phyloP scores from a whole-genome alignment of 2,329 filamentous ascomycete genomes.

The Colletotrichum simmondsii region DNA sequence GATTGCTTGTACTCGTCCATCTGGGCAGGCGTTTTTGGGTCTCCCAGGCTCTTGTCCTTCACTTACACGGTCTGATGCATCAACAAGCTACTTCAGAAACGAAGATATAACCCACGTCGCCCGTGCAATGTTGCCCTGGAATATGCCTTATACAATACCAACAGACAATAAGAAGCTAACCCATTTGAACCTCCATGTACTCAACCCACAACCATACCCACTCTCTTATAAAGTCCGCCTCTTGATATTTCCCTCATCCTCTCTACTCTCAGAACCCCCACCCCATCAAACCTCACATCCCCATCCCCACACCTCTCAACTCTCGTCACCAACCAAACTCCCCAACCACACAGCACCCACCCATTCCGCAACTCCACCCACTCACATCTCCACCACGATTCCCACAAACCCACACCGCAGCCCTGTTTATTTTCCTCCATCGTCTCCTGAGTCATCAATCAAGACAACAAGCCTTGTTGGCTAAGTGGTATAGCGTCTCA shows the following conservation, averaged over 20 bases:
- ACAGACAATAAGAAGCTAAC: too few species aligned
- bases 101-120: not conserved
- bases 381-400: not conserved
- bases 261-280: too few species aligned
- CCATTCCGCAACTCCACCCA: not conserved
- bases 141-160: too few species aligned
- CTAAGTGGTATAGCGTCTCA: constrained; percentile 2
- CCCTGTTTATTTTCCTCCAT: not conserved
- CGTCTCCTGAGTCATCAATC: rapidly evolving
- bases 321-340: constrained; percentile 7
- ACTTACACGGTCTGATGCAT: not conserved
- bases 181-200: too few species aligned
- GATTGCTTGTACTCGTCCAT: not conserved
- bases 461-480: not conserved
- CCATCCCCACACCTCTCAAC: too few species aligned
- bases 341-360: not conserved
- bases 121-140: too few species aligned
- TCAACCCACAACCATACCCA: too few species aligned
- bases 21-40: too few species aligned
- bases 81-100: not conserved
- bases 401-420: not conserved
- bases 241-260: too few species aligned
- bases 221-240: too few species aligned
- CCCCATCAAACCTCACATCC: too few species aligned
- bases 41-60: too few species aligned